These are phyloP conservation scores for Dissoconium aciculare DNA, from an alignment of 2,329 filamentous ascomycete species.

Conservation along the genomic window DNA sequence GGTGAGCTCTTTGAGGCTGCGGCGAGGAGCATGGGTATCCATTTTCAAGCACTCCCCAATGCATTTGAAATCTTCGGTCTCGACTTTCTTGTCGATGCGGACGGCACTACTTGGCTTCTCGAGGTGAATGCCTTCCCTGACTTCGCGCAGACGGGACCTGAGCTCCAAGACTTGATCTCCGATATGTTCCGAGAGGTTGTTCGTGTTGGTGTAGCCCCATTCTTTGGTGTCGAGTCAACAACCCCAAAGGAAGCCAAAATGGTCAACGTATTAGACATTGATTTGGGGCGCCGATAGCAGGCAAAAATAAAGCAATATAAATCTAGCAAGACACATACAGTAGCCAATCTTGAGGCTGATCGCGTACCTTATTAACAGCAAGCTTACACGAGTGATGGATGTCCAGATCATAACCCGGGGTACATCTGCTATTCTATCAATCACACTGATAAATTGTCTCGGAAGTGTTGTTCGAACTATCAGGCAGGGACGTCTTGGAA, in stretches of 20 bases:
- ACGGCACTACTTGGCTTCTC: conserved; percentile 55
- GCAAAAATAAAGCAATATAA: background rate
- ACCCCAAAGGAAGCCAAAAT: conserved; percentile 19
- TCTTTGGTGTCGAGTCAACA: conserved; percentile 44
- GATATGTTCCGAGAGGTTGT: conserved; percentile 66
- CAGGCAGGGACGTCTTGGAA: too few species aligned
- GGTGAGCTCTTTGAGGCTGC: conserved; percentile 76
- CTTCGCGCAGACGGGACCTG: conserved; percentile 76
- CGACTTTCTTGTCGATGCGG: conserved; percentile 68
- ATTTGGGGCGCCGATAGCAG: conserved; percentile 28
- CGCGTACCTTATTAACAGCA: background rate
- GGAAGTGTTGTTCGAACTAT: too few species aligned
- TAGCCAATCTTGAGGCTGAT: background rate
- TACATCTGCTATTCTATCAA: too few species aligned
- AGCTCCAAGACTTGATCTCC: conserved; percentile 54
- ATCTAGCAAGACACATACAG: conserved; percentile 1
- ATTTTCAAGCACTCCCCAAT: conserved; percentile 81
- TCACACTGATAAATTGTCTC: too few species aligned
- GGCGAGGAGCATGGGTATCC: conserved; percentile 64
- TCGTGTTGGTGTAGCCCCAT: conserved; percentile 48
- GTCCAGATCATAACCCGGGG: too few species aligned
- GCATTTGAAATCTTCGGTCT: conserved; percentile 86
- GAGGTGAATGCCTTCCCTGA: conserved; percentile 96
- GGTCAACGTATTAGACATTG: conserved; percentile 31
- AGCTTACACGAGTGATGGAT: background rate